These are phyloP conservation scores for Saccharomyces jurei DNA, from an alignment of 805 yeast genomes.

Conservation along the genomic window DNA sequence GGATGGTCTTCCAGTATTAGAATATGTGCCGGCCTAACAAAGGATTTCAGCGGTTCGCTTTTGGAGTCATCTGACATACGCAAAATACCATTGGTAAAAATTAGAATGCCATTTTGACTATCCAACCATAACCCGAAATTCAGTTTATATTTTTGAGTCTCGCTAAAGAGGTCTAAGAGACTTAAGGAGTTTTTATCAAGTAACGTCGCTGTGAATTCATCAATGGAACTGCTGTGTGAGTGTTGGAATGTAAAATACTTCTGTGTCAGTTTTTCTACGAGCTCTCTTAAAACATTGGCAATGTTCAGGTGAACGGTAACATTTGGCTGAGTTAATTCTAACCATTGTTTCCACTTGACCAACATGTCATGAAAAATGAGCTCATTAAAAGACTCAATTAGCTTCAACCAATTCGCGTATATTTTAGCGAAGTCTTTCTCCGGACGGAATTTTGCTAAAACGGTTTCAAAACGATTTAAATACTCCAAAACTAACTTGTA, in stretches of 20 bases:
- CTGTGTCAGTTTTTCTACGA: background rate
- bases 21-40: background rate
- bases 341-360: constrained; percentile 15
- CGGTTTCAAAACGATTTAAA: constrained; percentile 5
- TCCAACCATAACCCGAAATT: constrained; percentile 7
- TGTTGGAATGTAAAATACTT: constrained; percentile 9
- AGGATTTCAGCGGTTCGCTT: background rate
- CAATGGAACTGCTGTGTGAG: constrained; percentile 4
- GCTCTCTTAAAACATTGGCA: constrained; percentile 4
- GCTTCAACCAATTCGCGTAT: constrained; percentile 10
- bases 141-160: background rate
- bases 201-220: background rate
- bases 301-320: constrained; percentile 3
- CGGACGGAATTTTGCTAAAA: constrained; percentile 7
- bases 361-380: constrained; percentile 11
- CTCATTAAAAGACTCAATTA: constrained; percentile 13
- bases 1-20: background rate
- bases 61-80: background rate
- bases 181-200: background rate
- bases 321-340: constrained; percentile 8
- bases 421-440: constrained; percentile 3
- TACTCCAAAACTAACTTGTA: constrained; percentile 2
- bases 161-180: background rate
- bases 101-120: constrained; percentile 2
- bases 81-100: constrained; percentile 2